phyloP scores from a whole-genome alignment of 768 basidiomycete species.

The Leccinum truebloodii region DNA sequence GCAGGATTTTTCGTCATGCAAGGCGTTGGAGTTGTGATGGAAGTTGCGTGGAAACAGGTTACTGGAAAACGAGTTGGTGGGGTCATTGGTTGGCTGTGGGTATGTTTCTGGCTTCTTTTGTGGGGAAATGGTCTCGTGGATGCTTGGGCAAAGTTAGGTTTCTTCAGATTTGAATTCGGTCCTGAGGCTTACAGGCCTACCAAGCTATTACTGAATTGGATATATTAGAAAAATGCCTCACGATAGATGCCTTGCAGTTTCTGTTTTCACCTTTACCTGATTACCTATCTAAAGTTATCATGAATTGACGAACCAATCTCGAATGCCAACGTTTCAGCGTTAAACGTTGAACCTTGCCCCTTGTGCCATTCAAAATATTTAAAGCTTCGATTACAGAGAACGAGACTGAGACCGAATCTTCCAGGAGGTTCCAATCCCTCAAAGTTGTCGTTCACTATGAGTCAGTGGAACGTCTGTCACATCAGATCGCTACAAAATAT shows the following conservation, averaged over 20 bases:
- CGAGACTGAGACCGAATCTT: too few species aligned
- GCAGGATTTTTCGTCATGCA: slow-evolving; percentile 59
- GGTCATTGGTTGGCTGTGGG: slow-evolving; percentile 53
- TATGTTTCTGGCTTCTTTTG: slow-evolving; percentile 43
- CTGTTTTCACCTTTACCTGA: too few species aligned
- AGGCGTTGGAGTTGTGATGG: slow-evolving; percentile 52
- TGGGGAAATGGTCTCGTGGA: slow-evolving; percentile 54
- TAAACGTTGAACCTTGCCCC: too few species aligned
- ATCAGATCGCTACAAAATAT: too few species aligned
- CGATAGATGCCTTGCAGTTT: neutral
- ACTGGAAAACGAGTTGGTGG: slow-evolving; percentile 52
- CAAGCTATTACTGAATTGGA: slow-evolving; percentile 16
- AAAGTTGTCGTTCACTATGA: too few species aligned
- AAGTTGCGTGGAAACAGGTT: slow-evolving; percentile 44
- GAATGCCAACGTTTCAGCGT: too few species aligned
- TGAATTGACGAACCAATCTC: too few species aligned
- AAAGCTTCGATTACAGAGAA: too few species aligned
- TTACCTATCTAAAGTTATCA: too few species aligned
- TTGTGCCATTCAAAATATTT: too few species aligned
- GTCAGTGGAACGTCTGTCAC: too few species aligned
- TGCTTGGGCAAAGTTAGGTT: slow-evolving; percentile 32
- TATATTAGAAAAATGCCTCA: neutral
- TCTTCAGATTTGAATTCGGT: slow-evolving; percentile 18
- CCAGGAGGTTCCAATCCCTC: too few species aligned
- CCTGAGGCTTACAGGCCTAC: slow-evolving; percentile 21